These are phyloP conservation scores for Spongospora subterranea DNA, from an alignment of 208 protist genomes.

Conservation along the genomic window DNA sequence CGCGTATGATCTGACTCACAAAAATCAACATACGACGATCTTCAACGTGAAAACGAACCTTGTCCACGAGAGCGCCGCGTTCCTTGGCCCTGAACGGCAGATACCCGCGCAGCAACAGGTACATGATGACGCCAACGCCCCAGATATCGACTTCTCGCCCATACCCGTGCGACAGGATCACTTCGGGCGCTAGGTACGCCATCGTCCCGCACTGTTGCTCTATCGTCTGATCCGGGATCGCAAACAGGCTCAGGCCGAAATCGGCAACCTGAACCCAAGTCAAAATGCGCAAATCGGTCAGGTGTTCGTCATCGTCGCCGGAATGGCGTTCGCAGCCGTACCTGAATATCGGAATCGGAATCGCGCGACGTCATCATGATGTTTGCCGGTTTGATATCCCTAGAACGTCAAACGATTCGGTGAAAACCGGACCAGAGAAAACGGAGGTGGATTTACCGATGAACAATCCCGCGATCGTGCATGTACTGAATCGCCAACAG, in stretches of 20 bases:
- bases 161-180: conserved; percentile 33
- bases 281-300: too few species aligned
- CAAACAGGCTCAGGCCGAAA: background rate
- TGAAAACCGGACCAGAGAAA: conserved; percentile 56
- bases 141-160: conserved; percentile 31
- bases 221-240: background rate
- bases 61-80: background rate
- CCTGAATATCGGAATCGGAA: conserved; percentile 57
- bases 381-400: conserved; percentile 66
- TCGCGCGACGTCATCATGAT: conserved; percentile 47
- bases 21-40: too few species aligned
- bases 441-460: background rate
- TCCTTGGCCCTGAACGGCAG: conserved; percentile 17
- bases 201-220: conserved; percentile 49
- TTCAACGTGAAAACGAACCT: background rate
- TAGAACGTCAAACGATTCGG: conserved; percentile 26
- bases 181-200: conserved; percentile 54
- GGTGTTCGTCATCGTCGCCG: too few species aligned
- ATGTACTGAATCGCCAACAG: background rate
- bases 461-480: background rate
- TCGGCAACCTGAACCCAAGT: background rate
- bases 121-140: conserved; percentile 55
- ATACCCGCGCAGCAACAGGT: background rate
- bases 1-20: too few species aligned
- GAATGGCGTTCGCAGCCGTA: background rate